These are phyloP conservation scores for Combretum micranthum DNA, from an alignment of 345 rosid genomes.

Conservation along the genomic window DNA sequence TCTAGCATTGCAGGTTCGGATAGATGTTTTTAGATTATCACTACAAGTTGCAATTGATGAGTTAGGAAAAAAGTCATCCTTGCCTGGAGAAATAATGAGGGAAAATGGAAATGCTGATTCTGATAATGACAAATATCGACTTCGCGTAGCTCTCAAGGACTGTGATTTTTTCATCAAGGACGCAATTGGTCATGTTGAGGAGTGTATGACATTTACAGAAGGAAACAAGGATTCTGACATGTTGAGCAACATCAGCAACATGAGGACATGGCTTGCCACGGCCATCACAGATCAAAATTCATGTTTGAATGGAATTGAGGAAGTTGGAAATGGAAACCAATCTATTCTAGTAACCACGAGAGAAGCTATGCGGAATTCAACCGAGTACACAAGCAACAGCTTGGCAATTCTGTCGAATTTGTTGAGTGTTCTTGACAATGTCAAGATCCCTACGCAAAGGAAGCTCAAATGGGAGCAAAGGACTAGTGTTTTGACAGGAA, in stretches of 20 bases:
- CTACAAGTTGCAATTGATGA: conserved; percentile 17
- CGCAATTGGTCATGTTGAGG: conserved; percentile 22
- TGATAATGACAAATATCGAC: conserved; percentile 1
- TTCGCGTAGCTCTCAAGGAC: conserved; percentile 6
- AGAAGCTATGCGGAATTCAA: conserved; percentile 21
- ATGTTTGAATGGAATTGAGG: conserved; percentile 43
- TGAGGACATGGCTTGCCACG: conserved; percentile 73
- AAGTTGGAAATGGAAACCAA: background rate
- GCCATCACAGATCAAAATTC: conserved; percentile 62
- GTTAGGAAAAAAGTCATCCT: conserved; percentile 15
- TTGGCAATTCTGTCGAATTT: conserved; percentile 20
- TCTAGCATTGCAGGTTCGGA: conserved; percentile 3
- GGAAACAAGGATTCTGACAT: conserved; percentile 35
- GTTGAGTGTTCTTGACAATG: background rate
- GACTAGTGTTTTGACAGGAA: too few species aligned
- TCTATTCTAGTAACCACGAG: conserved; percentile 1
- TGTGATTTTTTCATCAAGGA: conserved; percentile 17
- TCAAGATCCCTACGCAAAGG: conserved; percentile 6
- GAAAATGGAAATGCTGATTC: background rate
- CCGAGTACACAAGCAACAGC: conserved; percentile 25
- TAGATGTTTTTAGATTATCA: conserved; percentile 19
- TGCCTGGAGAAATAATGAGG: conserved; percentile 8
- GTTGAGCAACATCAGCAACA: conserved; percentile 29
- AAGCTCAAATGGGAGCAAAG: too few species aligned
- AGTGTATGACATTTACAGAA: conserved; percentile 42